phyloP scores from a whole-genome alignment of 2,329 filamentous ascomycete species.

The Raffaelea albimanens region DNA sequence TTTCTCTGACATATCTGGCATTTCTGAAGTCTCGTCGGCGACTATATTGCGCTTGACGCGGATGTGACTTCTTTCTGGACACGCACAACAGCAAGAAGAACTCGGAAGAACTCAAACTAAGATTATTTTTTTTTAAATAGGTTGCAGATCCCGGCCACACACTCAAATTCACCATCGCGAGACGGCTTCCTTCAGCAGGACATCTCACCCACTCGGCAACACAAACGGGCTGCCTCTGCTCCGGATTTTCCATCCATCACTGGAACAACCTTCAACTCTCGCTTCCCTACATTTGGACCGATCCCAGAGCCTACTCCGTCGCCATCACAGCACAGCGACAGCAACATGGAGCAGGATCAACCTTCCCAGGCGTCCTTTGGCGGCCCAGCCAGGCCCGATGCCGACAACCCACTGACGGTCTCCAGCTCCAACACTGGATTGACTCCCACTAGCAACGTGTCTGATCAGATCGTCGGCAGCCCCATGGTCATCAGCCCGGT shows the following conservation, averaged over 20 bases:
- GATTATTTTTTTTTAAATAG: background rate
- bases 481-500: background rate
- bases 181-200: conserved; percentile 13
- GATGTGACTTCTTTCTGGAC: too few relatives aligned
- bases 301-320: conserved; percentile 19
- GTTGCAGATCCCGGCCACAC: background rate
- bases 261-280: conserved; percentile 12
- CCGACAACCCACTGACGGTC: background rate
- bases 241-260: conserved; percentile 29
- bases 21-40: too few relatives aligned
- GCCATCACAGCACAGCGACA: conserved; percentile 15
- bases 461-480: background rate
- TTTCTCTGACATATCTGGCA: too few relatives aligned
- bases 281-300: conserved; percentile 13
- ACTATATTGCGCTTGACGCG: too few relatives aligned
- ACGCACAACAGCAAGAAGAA: background rate
- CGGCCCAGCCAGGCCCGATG: background rate
- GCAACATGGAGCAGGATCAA: conserved; percentile 9
- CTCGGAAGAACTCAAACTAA: background rate
- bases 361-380: background rate
- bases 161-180: conserved; percentile 1
- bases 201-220: conserved; percentile 19
- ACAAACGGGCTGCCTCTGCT: conserved; percentile 42
- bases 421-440: background rate
- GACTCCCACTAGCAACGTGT: background rate